Percentiles rank a stretch among this genome's conserved stretches.
phyloP scores from a whole-genome alignment of 1,284 basidiomycete species.

The Anthracocystis setariae region DNA sequence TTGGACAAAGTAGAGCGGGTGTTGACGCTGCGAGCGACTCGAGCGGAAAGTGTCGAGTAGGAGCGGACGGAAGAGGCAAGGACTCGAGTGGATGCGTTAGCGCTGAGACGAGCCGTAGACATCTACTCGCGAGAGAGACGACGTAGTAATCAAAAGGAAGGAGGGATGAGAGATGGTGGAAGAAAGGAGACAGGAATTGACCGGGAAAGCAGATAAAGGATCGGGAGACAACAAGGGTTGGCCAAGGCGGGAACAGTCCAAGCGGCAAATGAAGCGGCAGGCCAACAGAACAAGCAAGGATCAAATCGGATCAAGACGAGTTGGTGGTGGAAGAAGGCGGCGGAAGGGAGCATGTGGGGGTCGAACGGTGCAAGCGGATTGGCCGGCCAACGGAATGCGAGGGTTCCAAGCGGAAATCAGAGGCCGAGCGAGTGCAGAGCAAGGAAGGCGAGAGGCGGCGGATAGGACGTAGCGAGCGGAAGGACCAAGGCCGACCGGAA shows the following conservation, averaged over 20 bases:
- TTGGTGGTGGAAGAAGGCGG: neutral
- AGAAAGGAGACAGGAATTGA: neutral
- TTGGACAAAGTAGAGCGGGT: conserved; percentile 17
- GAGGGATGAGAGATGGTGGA: neutral
- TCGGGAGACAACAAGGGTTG: neutral
- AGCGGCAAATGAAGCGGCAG: conserved; percentile 11
- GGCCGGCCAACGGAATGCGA: conserved; percentile 3
- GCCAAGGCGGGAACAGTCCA: neutral
- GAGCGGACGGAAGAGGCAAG: conserved; percentile 26
- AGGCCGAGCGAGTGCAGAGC: conserved; percentile 3
- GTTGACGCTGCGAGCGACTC: conserved; percentile 34
- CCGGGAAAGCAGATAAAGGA: too few relatives aligned
- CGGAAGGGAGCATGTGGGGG: conserved; percentile 15
- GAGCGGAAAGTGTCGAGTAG: conserved; percentile 36
- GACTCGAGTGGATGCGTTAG: conserved; percentile 37
- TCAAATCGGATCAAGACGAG: conserved; percentile 10
- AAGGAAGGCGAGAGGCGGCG: neutral
- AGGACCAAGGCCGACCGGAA: conserved; percentile 5
- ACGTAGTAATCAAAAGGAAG: neutral
- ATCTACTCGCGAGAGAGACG: conserved; percentile 29
- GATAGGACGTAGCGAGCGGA: conserved; percentile 2
- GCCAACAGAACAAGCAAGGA: too few relatives aligned
- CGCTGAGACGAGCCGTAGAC: conserved; percentile 38
- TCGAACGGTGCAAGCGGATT: conserved; percentile 23
- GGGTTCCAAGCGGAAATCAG: conserved; percentile 2